phyloP scores from a whole-genome alignment of 768 basidiomycete species.

The Tylopilus felleus region DNA sequence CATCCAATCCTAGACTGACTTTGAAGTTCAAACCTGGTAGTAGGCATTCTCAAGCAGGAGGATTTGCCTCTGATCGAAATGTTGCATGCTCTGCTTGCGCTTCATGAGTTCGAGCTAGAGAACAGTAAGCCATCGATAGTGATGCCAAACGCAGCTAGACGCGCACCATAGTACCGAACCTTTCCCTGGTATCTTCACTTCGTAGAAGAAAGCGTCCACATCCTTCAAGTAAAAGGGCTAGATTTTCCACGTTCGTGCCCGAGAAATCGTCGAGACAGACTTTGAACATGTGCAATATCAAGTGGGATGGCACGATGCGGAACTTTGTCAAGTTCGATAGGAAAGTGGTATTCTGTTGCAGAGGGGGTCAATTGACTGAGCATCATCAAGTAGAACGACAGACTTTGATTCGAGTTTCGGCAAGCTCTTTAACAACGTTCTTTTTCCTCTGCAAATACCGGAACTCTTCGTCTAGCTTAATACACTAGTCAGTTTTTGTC shows the following conservation, averaged over 20 bases:
- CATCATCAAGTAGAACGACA: conserved; percentile 6
- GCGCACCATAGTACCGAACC: conserved; percentile 83
- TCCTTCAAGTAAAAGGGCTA: conserved; percentile 86
- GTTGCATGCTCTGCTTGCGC: conserved; percentile 89
- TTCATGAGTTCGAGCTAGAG: conserved; percentile 87
- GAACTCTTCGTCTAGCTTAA: conserved; percentile 93
- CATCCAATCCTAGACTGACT: neutral
- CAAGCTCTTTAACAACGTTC: conserved; percentile 85
- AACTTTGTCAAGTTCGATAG: conserved; percentile 96
- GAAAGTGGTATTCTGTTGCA: conserved; percentile 76
- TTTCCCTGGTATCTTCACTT: conserved; percentile 81
- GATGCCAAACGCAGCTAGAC: neutral
- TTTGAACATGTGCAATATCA: conserved; percentile 95
- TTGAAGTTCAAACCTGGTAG: conserved; percentile 65
- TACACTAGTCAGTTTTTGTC: conserved; percentile 3
- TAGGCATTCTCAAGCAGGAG: conserved; percentile 96
- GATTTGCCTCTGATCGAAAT: conserved; percentile 87
- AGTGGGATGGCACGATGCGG: conserved; percentile 81
- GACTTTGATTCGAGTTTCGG: conserved; percentile 84
- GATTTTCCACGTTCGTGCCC: conserved; percentile 88
- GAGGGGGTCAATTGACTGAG: neutral
- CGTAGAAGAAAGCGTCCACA: conserved; percentile 91
- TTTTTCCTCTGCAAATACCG: conserved; percentile 93
- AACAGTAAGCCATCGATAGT: conserved; percentile 10
- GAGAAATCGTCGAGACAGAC: conserved; percentile 95